These are phyloP conservation scores for Chaetomium olivaceum DNA, from an alignment of 2,329 filamentous ascomycete species.

Conservation along the genomic window DNA sequence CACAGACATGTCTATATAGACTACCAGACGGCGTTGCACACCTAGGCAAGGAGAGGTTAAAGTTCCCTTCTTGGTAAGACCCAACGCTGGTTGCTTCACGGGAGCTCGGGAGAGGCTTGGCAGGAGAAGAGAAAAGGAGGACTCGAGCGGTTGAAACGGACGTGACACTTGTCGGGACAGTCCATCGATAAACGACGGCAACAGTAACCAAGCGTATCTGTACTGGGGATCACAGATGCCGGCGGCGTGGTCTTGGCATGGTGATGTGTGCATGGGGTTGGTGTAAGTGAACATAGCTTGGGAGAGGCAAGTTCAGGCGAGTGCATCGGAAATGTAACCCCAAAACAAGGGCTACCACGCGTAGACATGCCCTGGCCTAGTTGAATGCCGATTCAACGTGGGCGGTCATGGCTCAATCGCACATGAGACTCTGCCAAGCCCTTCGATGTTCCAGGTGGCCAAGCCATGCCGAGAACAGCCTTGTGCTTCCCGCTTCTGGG, in stretches of 20 bases:
- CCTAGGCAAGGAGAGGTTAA: neutral
- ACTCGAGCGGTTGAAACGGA: conserved; percentile 13
- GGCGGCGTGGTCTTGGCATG: neutral
- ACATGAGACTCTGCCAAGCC: conserved; percentile 43
- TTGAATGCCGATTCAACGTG: conserved; percentile 22
- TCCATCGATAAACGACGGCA: neutral
- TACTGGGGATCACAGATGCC: neutral
- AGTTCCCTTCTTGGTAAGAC: neutral
- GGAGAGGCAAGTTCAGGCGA: conserved; percentile 16
- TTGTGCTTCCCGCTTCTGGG: conserved; percentile 18
- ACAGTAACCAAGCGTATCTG: neutral
- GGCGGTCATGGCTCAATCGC: conserved; percentile 36
- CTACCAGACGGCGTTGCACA: neutral
- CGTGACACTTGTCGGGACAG: conserved; percentile 12
- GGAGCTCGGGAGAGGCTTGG: conserved; percentile 12
- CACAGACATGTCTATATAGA: conserved; percentile 39
- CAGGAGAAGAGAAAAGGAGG: conserved; percentile 4
- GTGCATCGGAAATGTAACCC: neutral
- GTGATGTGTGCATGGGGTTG: neutral
- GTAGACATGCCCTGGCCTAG: conserved; percentile 8
- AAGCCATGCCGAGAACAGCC: conserved; percentile 27
- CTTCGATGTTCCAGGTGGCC: conserved; percentile 26
- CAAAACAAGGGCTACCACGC: neutral
- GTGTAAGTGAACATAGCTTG: neutral
- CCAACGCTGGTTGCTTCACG: conserved; percentile 1